Percentiles rank a stretch among this genome's conserved stretches.
phyloP scores from a whole-genome alignment of 1,139 yeast genomes.

The Debaryomycetaceae sp. region DNA sequence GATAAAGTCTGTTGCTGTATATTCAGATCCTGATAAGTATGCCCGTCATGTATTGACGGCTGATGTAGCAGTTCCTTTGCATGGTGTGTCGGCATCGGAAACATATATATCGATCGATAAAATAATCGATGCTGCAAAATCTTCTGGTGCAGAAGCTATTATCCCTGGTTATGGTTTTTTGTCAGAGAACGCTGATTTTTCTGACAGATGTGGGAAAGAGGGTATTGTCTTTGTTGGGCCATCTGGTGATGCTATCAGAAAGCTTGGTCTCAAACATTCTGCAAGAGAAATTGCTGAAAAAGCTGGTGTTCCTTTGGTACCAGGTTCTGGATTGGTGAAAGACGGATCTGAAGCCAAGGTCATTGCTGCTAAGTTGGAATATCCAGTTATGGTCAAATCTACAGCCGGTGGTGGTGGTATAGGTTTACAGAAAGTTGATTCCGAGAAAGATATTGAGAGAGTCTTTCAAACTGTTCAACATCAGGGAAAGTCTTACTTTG shows the following conservation, averaged over 20 bases:
- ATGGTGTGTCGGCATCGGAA: slow-evolving; percentile 83
- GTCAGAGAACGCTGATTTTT: slow-evolving; percentile 94
- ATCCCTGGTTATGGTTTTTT: slow-evolving; percentile 97
- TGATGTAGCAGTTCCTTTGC: slow-evolving; percentile 73
- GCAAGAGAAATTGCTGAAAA: slow-evolving; percentile 88
- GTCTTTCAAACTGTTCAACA: slow-evolving; percentile 90
- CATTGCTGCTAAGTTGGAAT: slow-evolving; percentile 75
- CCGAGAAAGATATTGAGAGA: slow-evolving; percentile 70
- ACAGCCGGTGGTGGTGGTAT: slow-evolving; percentile 99
- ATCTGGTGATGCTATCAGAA: slow-evolving; percentile 85
- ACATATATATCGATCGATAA: slow-evolving; percentile 85
- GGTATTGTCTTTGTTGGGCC: slow-evolving; percentile 95
- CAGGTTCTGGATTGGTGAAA: slow-evolving; percentile 82
- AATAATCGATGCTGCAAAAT: slow-evolving; percentile 79
- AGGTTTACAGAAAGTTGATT: slow-evolving; percentile 89
- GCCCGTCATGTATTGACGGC: slow-evolving; percentile 83
- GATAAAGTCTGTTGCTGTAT: slow-evolving; percentile 79
- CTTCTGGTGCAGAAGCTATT: slow-evolving; percentile 82
- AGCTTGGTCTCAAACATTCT: slow-evolving; percentile 89
- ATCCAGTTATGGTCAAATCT: slow-evolving; percentile 93
- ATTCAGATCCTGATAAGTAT: slow-evolving; percentile 85
- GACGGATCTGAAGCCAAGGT: slow-evolving; percentile 68
- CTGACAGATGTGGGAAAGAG: slow-evolving; percentile 77
- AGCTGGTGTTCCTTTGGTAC: slow-evolving; percentile 92
- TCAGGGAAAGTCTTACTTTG: slow-evolving; percentile 89